Conservation (phyloP, 148 eudicot species). For the Selenicereus undatus region DNA sequence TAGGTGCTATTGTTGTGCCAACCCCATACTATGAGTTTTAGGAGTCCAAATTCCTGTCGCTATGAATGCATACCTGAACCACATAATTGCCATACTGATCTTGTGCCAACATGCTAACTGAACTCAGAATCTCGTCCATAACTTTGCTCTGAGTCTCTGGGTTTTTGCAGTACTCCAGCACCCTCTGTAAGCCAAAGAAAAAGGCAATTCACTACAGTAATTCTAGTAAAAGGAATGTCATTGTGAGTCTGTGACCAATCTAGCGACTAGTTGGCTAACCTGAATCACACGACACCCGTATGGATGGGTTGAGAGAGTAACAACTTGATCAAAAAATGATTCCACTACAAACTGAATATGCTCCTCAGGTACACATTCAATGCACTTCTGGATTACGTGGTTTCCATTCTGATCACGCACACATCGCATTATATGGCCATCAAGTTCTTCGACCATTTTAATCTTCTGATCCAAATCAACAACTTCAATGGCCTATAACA, state of each 20-base stretch:
- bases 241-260: conserved; percentile 15
- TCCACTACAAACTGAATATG: conserved; percentile 79
- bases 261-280: conserved; percentile 37
- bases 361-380: conserved; percentile 96
- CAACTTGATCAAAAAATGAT: conserved; percentile 89
- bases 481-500: conserved; percentile 88
- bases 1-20: background rate
- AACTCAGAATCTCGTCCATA: conserved; percentile 84
- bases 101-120: conserved; percentile 95
- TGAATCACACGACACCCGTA: conserved; percentile 99
- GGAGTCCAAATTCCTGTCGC: background rate
- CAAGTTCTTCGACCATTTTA: conserved; percentile 88
- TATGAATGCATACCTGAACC: conserved; percentile 62
- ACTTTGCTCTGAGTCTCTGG: conserved; percentile 80
- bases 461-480: conserved; percentile 98
- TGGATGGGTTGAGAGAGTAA: conserved; percentile 94
- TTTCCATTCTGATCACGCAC: conserved; percentile 99
- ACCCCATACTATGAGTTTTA: background rate
- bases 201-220: conserved; percentile 1
- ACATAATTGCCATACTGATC: conserved; percentile 99
- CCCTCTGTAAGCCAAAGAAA: conserved; percentile 50
- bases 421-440: conserved; percentile 94
- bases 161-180: conserved; percentile 85
- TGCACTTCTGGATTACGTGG: conserved; percentile 97
- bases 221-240: background rate